Percentiles rank a stretch among this genome's conserved stretches.
phyloP scores from a whole-genome alignment of 1,139 yeast species.

The Taiozyma onychis region DNA sequence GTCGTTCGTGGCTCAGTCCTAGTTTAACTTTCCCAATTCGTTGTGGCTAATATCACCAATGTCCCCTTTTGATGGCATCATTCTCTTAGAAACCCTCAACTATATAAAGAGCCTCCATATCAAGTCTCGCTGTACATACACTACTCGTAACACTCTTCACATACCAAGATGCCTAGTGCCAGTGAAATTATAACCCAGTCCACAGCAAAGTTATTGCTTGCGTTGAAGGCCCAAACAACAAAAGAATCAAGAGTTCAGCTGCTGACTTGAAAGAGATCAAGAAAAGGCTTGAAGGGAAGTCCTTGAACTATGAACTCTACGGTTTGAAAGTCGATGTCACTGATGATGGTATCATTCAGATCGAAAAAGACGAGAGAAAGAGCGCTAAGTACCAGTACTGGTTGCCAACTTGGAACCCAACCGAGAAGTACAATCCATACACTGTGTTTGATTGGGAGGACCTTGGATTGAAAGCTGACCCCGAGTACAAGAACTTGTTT shows the following conservation, averaged over 20 bases:
- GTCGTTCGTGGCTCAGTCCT: background rate
- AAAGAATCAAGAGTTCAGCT: background rate
- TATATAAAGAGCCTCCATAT: background rate
- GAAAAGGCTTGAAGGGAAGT: background rate
- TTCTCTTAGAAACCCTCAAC: background rate
- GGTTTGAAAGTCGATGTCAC: conserved; percentile 4
- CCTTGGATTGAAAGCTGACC: conserved; percentile 22
- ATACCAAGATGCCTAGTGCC: background rate
- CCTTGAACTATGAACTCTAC: background rate
- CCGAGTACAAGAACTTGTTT: conserved; percentile 19
- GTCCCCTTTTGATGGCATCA: background rate
- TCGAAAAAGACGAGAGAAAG: conserved; percentile 2
- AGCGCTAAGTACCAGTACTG: conserved; percentile 2
- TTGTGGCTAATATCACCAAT: background rate
- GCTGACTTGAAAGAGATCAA: background rate
- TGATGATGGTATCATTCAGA: conserved; percentile 2
- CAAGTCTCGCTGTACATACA: background rate
- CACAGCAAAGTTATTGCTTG: background rate
- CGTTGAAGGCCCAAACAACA: background rate
- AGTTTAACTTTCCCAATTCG: background rate
- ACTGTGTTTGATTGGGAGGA: conserved; percentile 12
- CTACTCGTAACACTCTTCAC: background rate
- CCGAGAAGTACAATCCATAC: conserved; percentile 29
- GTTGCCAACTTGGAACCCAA: conserved; percentile 5
- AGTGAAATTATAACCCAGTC: background rate